Conservation (phyloP, 225 moss, liverwort and hornwort species). For the Marchantia polymorpha region DNA sequence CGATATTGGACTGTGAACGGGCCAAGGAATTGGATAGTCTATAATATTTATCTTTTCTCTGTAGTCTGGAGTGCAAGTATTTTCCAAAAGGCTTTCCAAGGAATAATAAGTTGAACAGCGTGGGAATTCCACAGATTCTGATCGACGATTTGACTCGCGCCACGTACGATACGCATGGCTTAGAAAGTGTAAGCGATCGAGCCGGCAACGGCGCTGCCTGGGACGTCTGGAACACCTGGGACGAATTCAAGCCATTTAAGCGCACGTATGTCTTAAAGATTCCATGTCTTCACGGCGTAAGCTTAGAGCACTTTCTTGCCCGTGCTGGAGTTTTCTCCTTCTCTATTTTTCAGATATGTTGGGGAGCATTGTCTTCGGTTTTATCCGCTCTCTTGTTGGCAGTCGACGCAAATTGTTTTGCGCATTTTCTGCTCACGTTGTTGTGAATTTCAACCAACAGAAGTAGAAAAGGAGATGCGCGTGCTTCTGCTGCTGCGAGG, state of each 20-base stretch:
- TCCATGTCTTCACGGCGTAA: background rate
- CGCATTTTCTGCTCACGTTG: background rate
- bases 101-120: background rate
- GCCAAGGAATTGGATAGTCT: background rate
- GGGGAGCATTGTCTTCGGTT: background rate
- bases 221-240: conserved; percentile 67
- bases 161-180: conserved; percentile 59
- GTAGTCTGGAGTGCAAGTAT: too few relatives aligned
- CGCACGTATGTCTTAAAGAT: conserved; percentile 45
- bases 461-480: conserved; percentile 67
- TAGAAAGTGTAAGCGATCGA: conserved; percentile 47
- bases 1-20: background rate
- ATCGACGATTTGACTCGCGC: conserved; percentile 60
- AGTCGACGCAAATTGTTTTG: background rate
- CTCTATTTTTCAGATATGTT: background rate
- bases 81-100: background rate
- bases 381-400: background rate
- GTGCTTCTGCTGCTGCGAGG: conserved; percentile 59
- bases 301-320: background rate
- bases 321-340: background rate
- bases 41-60: too few relatives aligned
- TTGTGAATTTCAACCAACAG: conserved; percentile 24
- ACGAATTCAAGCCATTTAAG: conserved; percentile 71
- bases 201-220: conserved; percentile 47
- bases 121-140: conserved; percentile 48